phyloP scores from a whole-genome alignment of 148 eudicot genomes.

The Gaultheria prostrata region DNA sequence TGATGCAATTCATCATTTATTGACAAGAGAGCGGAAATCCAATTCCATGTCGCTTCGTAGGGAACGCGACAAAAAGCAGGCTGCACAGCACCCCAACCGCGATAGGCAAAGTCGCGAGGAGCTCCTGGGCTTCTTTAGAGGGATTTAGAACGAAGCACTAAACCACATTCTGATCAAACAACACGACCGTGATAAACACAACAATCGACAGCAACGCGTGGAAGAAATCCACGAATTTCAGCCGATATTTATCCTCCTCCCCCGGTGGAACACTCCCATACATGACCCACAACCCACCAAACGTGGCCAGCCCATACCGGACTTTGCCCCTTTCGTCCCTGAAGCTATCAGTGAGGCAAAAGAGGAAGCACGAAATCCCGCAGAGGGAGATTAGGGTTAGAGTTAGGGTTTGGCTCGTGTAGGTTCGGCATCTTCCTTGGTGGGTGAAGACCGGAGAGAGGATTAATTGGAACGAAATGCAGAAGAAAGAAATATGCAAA shows the following conservation, averaged over 20 bases:
- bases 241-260: slow-evolving; percentile 38
- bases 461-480: slow-evolving; percentile 68
- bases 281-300: slow-evolving; percentile 54
- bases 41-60: slow-evolving; percentile 62
- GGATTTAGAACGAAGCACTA: slow-evolving; percentile 63
- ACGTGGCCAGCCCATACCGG: slow-evolving; percentile 71
- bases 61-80: slow-evolving; percentile 57
- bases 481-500: too few relatives aligned
- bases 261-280: slow-evolving; percentile 42
- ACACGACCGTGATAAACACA: slow-evolving; percentile 46
- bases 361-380: slow-evolving; percentile 43
- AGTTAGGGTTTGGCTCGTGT: slow-evolving; percentile 29
- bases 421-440: slow-evolving; percentile 46
- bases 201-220: slow-evolving; percentile 51
- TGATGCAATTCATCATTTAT: not conserved
- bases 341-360: slow-evolving; percentile 69
- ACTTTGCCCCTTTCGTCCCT: slow-evolving; percentile 63
- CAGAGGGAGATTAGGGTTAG: slow-evolving; percentile 35
- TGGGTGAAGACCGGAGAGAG: slow-evolving; percentile 57
- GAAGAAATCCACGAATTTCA: slow-evolving; percentile 51
- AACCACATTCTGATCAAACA: slow-evolving; percentile 63
- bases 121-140: slow-evolving; percentile 40
- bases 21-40: slow-evolving; percentile 49
- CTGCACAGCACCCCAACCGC: slow-evolving; percentile 62
- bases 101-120: slow-evolving; percentile 46